phyloP scores from a whole-genome alignment of 768 basidiomycete genomes.

The Rhodotorula paludigena region DNA sequence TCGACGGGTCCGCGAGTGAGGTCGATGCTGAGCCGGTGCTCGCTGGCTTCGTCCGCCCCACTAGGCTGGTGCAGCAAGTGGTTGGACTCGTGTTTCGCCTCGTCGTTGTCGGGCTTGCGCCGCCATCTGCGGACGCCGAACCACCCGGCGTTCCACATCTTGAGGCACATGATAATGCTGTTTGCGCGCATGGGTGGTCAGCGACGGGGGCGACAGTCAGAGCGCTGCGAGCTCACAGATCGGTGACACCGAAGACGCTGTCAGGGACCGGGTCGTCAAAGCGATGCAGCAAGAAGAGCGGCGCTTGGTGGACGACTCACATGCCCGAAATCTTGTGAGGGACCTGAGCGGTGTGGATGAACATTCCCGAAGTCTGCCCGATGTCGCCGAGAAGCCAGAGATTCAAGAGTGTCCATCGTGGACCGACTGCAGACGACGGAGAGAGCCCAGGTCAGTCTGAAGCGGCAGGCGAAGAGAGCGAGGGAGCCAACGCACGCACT shows the following conservation, averaged over 20 bases:
- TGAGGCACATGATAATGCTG: slow-evolving; percentile 6
- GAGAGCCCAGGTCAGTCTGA: background rate
- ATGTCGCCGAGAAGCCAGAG: slow-evolving; percentile 20
- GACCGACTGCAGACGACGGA: background rate
- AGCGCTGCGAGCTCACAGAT: background rate
- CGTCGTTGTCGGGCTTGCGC: background rate
- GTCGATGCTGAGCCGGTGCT: no score
- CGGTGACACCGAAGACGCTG: slow-evolving; percentile 9
- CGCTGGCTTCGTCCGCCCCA: no score
- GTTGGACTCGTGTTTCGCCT: background rate
- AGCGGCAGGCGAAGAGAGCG: no score
- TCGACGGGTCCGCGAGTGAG: no score
- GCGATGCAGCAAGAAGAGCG: no score
- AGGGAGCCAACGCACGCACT: no score
- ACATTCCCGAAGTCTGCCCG: slow-evolving; percentile 1
- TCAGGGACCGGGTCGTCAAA: no score
- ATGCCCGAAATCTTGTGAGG: slow-evolving; percentile 11
- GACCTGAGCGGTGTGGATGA: background rate
- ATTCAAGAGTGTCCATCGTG: background rate
- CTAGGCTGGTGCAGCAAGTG: no score
- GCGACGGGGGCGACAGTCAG: background rate
- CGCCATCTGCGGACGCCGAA: background rate
- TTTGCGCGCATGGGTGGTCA: background rate
- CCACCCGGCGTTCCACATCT: background rate
- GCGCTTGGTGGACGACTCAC: no score